Conservation (phyloP, 2,329 filamentous ascomycete genomes). For the Sphaceloma murrayae region DNA sequence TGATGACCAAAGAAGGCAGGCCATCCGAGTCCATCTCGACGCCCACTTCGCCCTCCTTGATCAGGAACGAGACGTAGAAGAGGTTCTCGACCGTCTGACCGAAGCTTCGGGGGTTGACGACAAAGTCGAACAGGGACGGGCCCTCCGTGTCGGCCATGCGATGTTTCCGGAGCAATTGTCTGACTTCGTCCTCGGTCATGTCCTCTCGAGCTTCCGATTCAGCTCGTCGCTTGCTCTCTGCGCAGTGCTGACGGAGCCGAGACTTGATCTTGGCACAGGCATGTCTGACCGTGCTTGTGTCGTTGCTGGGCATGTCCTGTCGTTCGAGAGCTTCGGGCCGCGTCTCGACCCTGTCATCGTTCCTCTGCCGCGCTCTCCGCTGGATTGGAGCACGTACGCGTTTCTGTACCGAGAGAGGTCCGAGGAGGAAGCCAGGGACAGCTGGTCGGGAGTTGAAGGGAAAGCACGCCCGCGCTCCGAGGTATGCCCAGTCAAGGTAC, state of each 20-base stretch:
- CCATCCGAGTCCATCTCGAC: constrained; percentile 64
- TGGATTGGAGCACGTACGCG: constrained; percentile 62
- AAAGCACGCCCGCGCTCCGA: constrained; percentile 69
- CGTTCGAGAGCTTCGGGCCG: constrained; percentile 68
- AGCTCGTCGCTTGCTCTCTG: constrained; percentile 29
- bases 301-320: constrained; percentile 63
- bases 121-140: constrained; percentile 74
- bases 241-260: too few relatives aligned
- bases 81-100: constrained; percentile 93
- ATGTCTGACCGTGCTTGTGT: constrained; percentile 67
- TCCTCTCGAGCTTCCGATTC: constrained; percentile 25
- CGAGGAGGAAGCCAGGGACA: constrained; percentile 73
- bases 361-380: constrained; percentile 59
- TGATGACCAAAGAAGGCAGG: constrained; percentile 55
- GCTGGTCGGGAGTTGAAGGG: constrained; percentile 64
- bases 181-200: constrained; percentile 30
- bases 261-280: constrained; percentile 67
- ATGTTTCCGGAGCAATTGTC: constrained; percentile 51
- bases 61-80: constrained; percentile 91
- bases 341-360: constrained; percentile 56
- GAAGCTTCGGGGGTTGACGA: constrained; percentile 82
- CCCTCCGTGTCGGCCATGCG: constrained; percentile 60
- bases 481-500: constrained; percentile 73
- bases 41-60: constrained; percentile 70
- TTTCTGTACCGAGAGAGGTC: constrained; percentile 82